phyloP scores from a whole-genome alignment of 257 asterid species.

The Jacaranda mimosifolia region DNA sequence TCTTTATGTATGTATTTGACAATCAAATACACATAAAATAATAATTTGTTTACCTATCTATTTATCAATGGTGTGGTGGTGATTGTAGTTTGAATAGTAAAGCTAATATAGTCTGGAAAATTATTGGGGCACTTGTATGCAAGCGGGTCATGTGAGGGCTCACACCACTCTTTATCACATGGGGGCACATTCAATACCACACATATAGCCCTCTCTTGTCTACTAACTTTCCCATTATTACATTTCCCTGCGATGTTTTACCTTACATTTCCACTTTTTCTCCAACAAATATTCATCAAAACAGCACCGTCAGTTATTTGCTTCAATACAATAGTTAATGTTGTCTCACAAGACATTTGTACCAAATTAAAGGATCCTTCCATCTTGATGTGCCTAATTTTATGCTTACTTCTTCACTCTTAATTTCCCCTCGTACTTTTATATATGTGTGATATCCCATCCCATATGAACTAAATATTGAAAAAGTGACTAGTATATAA shows the following conservation, averaged over 20 bases:
- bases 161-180: slow-evolving; percentile 49
- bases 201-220: slow-evolving; percentile 43
- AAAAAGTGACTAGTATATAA: too few relatives aligned
- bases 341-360: not conserved
- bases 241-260: slow-evolving; percentile 32
- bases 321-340: not conserved
- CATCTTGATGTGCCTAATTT: too few relatives aligned
- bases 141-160: slow-evolving; percentile 51
- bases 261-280: slow-evolving; percentile 31
- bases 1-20: too few relatives aligned
- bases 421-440: too few relatives aligned
- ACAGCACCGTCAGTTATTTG: not conserved
- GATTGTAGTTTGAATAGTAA: too few relatives aligned
- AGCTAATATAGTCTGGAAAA: slow-evolving; percentile 9
- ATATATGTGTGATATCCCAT: too few relatives aligned
- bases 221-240: slow-evolving; percentile 32
- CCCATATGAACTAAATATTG: too few relatives aligned
- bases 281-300: slow-evolving; percentile 22
- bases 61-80: too few relatives aligned
- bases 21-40: too few relatives aligned
- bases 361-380: not conserved
- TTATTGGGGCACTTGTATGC: not conserved
- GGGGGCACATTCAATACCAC: slow-evolving; percentile 57
- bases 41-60: too few relatives aligned
- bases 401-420: too few relatives aligned